Evolutionary conservation across 345 rosid genomes (phyloP), one percentile per base, ranked within the genome.

Genomic region (Microcos paniculata): DNA sequence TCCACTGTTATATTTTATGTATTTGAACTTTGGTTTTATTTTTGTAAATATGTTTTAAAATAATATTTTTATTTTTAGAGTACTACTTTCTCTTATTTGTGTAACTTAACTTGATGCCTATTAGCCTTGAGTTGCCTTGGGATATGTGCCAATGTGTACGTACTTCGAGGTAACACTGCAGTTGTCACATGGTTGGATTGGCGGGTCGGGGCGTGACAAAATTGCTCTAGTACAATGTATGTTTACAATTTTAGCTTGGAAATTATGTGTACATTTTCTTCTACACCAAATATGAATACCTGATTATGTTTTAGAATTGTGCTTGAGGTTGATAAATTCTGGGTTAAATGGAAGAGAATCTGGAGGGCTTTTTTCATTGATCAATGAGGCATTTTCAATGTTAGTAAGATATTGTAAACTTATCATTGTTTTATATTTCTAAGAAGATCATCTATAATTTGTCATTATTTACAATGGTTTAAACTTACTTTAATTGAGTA

Each of bases 181-280:
- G n/a, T n/a, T n/a, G n/a, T n/a, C n/a, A n/a, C n/a, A n/a, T n/a
- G n/a, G n/a, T n/a, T n/a, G n/a, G 78, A 8, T 79, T 96, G 99
- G 99, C 90, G 90, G 85, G 99, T 98, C n/a, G n/a, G n/a, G n/a
- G n/a, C n/a, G n/a, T n/a, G n/a, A n/a, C n/a, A n/a, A 71, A 96
- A 90, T 90, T 96, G 99, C 79, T 96, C 99, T 62, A 98, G 98
- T 90, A 90, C 98, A 87, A 96, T 96, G 99, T 93, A 93, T 79
- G 99, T 96, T 71, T 84, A 42, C 83, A 82, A 66, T 70, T 71
- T 72, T 70, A 65, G 68, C 51, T 59, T 49, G 4, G 3, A 12
- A 43, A 68, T 49, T 48, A 7, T 63, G 26, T 63, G 46, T 67
- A 43, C 40, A 15, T 52, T 7, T 31, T 65, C 40, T 30, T 28